Evolutionary conservation across 345 rosid genomes (phyloP).

Genomic region (Arabis alpina): DNA sequence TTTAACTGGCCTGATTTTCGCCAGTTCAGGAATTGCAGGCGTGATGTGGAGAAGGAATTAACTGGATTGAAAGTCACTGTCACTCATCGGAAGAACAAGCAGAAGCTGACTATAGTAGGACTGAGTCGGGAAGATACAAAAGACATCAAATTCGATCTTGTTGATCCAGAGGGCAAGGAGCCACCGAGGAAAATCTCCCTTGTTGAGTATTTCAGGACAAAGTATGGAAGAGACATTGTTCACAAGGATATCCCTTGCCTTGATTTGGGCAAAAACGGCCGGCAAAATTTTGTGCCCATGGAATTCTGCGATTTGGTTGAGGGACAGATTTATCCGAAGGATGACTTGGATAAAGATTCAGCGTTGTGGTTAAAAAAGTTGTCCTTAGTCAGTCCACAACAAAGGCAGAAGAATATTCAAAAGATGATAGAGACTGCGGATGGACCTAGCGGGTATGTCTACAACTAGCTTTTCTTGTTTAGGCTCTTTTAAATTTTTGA

Average conservation of each 20-base stretch:
- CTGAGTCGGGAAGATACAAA: constrained; percentile 53
- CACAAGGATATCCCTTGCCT: constrained; percentile 66
- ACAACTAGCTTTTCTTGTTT: neutral
- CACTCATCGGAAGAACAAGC: constrained; percentile 67
- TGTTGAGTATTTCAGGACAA: constrained; percentile 66
- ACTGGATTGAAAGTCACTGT: constrained; percentile 64
- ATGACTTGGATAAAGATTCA: constrained; percentile 50
- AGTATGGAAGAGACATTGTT: constrained; percentile 53
- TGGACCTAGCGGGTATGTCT: constrained; percentile 82
- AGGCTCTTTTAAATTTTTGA: constrained; percentile 4
- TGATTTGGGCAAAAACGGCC: constrained; percentile 62
- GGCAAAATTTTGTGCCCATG: constrained; percentile 71
- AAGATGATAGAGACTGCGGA: constrained; percentile 48
- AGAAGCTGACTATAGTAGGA: constrained; percentile 57
- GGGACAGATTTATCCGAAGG: constrained; percentile 87
- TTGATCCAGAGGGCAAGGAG: constrained; percentile 52
- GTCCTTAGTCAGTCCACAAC: constrained; percentile 57
- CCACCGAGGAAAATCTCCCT: constrained; percentile 40
- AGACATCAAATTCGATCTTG: constrained; percentile 44
- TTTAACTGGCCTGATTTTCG: constrained; percentile 42
- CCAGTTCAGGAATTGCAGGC: constrained; percentile 36
- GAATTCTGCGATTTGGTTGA: constrained; percentile 74
- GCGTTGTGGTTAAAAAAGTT: constrained; percentile 48
- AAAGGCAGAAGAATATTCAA: constrained; percentile 52
- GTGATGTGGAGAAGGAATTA: constrained; percentile 52